phyloP scores from a whole-genome alignment of 345 rosid species.

The Theobroma cacao region DNA sequence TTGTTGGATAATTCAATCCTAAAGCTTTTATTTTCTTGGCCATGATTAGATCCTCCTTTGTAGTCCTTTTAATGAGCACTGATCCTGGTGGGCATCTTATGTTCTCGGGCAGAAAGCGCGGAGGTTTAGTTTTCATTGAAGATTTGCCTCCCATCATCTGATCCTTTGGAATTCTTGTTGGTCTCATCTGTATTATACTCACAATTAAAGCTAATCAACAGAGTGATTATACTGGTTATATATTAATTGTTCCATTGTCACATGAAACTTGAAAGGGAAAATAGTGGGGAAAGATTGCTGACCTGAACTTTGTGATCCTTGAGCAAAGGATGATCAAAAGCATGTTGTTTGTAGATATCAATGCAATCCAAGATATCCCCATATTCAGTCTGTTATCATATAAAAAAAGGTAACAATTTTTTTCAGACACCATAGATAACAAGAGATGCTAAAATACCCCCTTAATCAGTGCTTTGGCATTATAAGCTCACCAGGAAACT shows the following conservation, averaged over 20 bases:
- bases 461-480: neutral
- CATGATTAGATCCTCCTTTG: neutral
- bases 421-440: neutral
- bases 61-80: constrained; percentile 7
- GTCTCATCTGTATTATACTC: neutral
- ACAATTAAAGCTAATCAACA: no score
- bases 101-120: neutral
- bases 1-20: neutral
- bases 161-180: neutral
- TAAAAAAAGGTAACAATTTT: neutral
- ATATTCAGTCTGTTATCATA: constrained; percentile 19
- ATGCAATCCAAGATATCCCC: constrained; percentile 35
- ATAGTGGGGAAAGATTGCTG: neutral
- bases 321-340: constrained; percentile 12
- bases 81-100: constrained; percentile 8
- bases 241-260: neutral
- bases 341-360: constrained; percentile 19
- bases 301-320: constrained; percentile 8
- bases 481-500: constrained; percentile 24
- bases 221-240: neutral
- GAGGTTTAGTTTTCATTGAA: neutral
- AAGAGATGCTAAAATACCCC: neutral
- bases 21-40: neutral
- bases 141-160: neutral
- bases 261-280: neutral